These are phyloP conservation scores for Tritrichomonas foetus DNA, from an alignment of 208 protist genomes.

Conservation along the genomic window DNA sequence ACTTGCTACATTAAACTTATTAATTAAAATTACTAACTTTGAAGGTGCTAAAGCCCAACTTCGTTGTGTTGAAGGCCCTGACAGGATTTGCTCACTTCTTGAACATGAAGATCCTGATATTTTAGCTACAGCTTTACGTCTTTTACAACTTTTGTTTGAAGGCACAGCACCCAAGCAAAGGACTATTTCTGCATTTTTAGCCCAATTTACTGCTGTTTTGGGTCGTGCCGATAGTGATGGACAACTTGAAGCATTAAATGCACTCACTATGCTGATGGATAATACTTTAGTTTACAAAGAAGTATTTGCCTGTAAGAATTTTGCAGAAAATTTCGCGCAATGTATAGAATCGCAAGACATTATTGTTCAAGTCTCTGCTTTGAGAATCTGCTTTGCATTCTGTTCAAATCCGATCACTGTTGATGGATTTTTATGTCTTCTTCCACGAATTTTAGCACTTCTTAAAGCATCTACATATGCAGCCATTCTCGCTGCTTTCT, in stretches of 20 bases:
- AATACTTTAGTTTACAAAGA: slow-evolving; percentile 37
- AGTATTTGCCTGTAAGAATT: neutral
- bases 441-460: neutral
- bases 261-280: neutral
- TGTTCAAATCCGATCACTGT: neutral
- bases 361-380: slow-evolving; percentile 4
- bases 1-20: neutral
- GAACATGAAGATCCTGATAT: neutral
- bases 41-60: slow-evolving; percentile 23
- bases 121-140: neutral
- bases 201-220: neutral
- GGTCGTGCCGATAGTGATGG: neutral
- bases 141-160: neutral
- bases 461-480: neutral
- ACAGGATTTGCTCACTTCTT: neutral
- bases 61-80: neutral
- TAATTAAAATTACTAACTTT: neutral
- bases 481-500: neutral
- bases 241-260: slow-evolving; percentile 22
- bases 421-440: neutral
- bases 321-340: neutral
- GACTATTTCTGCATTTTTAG: neutral
- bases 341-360: neutral
- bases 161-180: neutral
- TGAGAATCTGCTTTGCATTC: slow-evolving; percentile 23